Percentiles rank a stretch among this genome's conserved stretches.
Evolutionary conservation across 75 land plant species (phyloP).

Genomic region (Larix kaempferi): DNA sequence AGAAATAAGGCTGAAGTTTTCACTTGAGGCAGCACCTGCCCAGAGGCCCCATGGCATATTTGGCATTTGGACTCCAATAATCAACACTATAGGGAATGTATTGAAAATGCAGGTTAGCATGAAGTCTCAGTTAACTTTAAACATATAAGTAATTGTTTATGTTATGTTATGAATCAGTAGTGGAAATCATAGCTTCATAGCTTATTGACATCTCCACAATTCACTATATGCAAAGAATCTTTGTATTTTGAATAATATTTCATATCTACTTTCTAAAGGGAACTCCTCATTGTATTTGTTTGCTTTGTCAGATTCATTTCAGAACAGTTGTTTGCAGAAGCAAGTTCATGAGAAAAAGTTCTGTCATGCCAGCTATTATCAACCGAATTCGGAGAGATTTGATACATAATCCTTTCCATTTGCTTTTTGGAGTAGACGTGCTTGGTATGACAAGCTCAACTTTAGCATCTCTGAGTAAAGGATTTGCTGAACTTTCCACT

Average conservation of each 20-base stretch:
- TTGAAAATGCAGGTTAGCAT: slow-evolving; percentile 82
- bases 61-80: slow-evolving; percentile 93
- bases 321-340: slow-evolving; percentile 70
- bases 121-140: neutral
- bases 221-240: neutral
- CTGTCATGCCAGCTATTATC: slow-evolving; percentile 52
- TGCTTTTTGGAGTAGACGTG: slow-evolving; percentile 83
- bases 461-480: slow-evolving; percentile 84
- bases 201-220: neutral
- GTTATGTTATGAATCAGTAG: neutral
- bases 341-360: slow-evolving; percentile 79
- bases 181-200: neutral
- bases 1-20: slow-evolving; percentile 72
- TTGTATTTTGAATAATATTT: neutral
- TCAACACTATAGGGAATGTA: slow-evolving; percentile 89
- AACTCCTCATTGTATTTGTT: neutral
- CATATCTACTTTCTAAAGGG: neutral
- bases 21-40: slow-evolving; percentile 83
- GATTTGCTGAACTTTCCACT: slow-evolving; percentile 88
- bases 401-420: slow-evolving; percentile 91
- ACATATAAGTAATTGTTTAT: neutral
- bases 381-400: slow-evolving; percentile 63
- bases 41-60: slow-evolving; percentile 88
- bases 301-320: slow-evolving; percentile 67
- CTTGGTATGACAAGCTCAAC: slow-evolving; percentile 97